Conservation (phyloP, 208 protist genomes). For the Naegleria lovaniensis region DNA sequence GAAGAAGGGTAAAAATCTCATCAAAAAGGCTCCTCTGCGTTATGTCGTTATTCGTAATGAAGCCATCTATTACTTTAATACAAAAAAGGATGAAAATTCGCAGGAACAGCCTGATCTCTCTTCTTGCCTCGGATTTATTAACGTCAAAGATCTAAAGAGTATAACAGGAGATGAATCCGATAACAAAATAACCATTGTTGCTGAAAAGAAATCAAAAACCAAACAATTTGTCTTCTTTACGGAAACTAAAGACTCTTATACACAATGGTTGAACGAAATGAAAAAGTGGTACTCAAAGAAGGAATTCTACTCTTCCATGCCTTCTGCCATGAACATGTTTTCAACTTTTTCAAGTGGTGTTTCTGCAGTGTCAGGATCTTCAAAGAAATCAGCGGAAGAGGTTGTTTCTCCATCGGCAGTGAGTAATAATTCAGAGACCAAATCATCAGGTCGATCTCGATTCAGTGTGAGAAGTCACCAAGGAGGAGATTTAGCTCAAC, state of each 20-base stretch:
- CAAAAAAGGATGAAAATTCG: not conserved
- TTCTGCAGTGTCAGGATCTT: not conserved
- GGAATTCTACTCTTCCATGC: not conserved
- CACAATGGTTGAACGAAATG: not conserved
- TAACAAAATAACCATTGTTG: not conserved
- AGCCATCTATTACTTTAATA: not conserved
- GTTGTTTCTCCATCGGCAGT: not conserved
- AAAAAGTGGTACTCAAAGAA: not conserved
- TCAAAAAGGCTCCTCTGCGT: not conserved
- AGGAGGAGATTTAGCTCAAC: no score
- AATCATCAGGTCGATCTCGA: not conserved
- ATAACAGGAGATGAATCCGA: not conserved
- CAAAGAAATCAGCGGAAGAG: not conserved
- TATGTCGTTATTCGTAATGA: not conserved
- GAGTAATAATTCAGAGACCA: not conserved
- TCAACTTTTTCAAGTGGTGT: not conserved
- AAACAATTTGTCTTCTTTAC: not conserved
- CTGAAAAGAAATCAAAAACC: not conserved
- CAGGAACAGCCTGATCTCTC: not conserved
- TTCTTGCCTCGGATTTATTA: not conserved
- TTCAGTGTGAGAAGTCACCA: no score
- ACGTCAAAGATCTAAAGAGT: not conserved
- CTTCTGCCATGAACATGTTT: not conserved
- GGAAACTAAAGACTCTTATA: not conserved
- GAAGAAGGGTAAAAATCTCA: not conserved